phyloP scores from a whole-genome alignment of 2,329 filamentous ascomycete genomes.

The Ophiostoma fasciatum region DNA sequence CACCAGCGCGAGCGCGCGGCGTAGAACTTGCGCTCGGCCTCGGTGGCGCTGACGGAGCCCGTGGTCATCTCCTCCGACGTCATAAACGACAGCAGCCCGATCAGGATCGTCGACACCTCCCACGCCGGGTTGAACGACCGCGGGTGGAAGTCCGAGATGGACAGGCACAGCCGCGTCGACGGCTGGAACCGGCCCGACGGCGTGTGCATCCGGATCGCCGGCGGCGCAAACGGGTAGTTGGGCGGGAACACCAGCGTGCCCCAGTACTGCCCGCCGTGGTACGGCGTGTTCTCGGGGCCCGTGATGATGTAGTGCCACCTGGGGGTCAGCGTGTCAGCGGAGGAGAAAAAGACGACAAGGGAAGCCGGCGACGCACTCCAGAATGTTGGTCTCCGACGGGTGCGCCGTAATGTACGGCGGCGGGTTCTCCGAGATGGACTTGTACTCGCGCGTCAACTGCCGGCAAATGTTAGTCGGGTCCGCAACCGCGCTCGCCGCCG shows the following conservation, averaged over 20 bases:
- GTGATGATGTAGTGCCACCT: slow-evolving; percentile 95
- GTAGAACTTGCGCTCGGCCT: slow-evolving; percentile 62
- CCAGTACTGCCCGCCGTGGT: slow-evolving; percentile 95
- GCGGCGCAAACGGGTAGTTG: slow-evolving; percentile 93
- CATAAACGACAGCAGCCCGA: slow-evolving; percentile 93
- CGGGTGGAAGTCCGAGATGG: slow-evolving; percentile 94
- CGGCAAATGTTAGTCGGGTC: neutral
- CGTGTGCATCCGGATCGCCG: slow-evolving; percentile 97
- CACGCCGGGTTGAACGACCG: slow-evolving; percentile 97
- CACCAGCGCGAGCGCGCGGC: slow-evolving; percentile 78
- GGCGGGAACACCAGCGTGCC: slow-evolving; percentile 89
- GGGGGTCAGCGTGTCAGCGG: slow-evolving; percentile 9
- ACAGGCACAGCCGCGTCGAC: slow-evolving; percentile 80
- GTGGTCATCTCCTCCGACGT: slow-evolving; percentile 98
- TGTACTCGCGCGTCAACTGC: slow-evolving; percentile 48
- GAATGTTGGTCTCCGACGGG: slow-evolving; percentile 78
- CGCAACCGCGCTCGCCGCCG: neutral
- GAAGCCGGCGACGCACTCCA: slow-evolving; percentile 48
- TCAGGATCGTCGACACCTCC: slow-evolving; percentile 94
- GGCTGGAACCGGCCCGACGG: slow-evolving; percentile 91
- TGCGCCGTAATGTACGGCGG: slow-evolving; percentile 82
- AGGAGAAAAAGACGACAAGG: neutral
- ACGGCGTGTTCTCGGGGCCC: slow-evolving; percentile 85
- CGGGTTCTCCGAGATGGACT: slow-evolving; percentile 53
- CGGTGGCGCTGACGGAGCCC: slow-evolving; percentile 64